Evolutionary conservation across 306 rosid genomes (phyloP).

Genomic region (Cicer yamashitae): DNA sequence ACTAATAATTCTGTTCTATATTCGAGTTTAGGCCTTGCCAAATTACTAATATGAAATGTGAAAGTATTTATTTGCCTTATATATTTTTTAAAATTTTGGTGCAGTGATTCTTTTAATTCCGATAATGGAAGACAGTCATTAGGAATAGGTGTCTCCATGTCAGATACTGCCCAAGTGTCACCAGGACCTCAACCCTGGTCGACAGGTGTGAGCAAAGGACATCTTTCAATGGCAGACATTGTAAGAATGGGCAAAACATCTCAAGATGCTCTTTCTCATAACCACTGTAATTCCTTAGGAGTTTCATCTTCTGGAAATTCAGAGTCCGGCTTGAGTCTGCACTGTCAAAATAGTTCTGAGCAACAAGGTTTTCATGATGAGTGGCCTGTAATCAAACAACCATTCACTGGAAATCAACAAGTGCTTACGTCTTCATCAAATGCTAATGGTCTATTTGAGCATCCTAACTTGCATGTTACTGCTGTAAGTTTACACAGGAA

Average conservation of each 20-base stretch:
- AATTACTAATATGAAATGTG: constrained; percentile 19
- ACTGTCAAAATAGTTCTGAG: constrained; percentile 47
- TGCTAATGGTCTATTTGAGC: constrained; percentile 38
- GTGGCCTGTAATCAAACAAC: constrained; percentile 59
- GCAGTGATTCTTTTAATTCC: constrained; percentile 62
- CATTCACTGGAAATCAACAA: constrained; percentile 42
- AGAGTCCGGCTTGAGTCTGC: constrained; percentile 40
- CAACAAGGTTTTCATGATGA: constrained; percentile 51
- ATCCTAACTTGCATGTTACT: constrained; percentile 40
- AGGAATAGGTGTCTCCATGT: constrained; percentile 47
- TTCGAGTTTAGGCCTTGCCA: constrained; percentile 26
- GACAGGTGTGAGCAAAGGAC: constrained; percentile 49
- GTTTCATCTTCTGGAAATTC: constrained; percentile 47
- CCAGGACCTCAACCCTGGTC: constrained; percentile 46
- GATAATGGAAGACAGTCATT: constrained; percentile 52
- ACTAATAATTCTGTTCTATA: constrained; percentile 20
- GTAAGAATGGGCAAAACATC: constrained; percentile 61
- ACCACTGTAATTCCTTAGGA: constrained; percentile 45
- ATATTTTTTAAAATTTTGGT: constrained; percentile 41
- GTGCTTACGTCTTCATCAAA: constrained; percentile 38
- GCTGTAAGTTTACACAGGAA: constrained; percentile 45
- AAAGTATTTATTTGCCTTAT: constrained; percentile 24
- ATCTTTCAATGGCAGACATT: constrained; percentile 74
- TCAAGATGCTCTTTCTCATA: constrained; percentile 46
- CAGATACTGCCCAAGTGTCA: constrained; percentile 49